A percentile compares a stretch with the other conserved stretches of the same genome.
Conservation (phyloP, 208 protist genomes). For the Crithidia expoeki region DNA sequence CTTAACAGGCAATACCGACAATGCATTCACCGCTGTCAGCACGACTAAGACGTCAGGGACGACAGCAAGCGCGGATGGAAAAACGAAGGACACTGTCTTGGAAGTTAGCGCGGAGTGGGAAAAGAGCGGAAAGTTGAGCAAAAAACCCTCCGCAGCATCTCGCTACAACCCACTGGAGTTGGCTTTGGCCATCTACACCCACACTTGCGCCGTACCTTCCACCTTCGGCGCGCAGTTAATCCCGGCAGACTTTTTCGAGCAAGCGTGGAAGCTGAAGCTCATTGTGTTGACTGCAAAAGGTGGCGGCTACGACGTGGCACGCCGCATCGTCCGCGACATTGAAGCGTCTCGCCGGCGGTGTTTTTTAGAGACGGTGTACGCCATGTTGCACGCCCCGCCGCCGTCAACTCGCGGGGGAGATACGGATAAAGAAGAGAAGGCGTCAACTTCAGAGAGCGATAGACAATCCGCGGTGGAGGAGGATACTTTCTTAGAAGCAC, state of each 20-base stretch:
- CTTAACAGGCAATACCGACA: background rate
- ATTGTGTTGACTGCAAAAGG: slow-evolving; percentile 33
- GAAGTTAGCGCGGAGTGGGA: too few species aligned
- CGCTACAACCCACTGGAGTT: slow-evolving; percentile 15
- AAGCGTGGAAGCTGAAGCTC: slow-evolving; percentile 44
- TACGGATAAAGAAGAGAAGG: too few species aligned
- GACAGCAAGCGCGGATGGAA: too few species aligned
- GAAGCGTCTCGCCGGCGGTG: slow-evolving; percentile 36
- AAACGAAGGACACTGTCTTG: too few species aligned
- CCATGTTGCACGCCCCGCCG: slow-evolving; percentile 22
- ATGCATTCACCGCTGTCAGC: background rate
- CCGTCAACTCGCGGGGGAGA: background rate
- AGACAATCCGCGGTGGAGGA: background rate
- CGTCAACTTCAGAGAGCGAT: background rate
- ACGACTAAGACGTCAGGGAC: too few species aligned
- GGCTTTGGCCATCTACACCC: slow-evolving; percentile 27
- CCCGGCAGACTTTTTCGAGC: slow-evolving; percentile 25
- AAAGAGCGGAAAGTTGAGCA: background rate
- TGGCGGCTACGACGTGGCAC: slow-evolving; percentile 39
- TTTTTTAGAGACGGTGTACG: slow-evolving; percentile 21
- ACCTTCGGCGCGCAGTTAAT: slow-evolving; percentile 41
- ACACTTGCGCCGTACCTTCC: slow-evolving; percentile 31
- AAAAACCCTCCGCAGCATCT: background rate
- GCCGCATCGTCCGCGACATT: slow-evolving; percentile 40
- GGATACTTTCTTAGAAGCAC: slow-evolving; percentile 4